A percentile compares a stretch with the other conserved stretches of the same genome.
Conservation (phyloP, 495 filamentous ascomycete species). For the Penicillium daleae region DNA sequence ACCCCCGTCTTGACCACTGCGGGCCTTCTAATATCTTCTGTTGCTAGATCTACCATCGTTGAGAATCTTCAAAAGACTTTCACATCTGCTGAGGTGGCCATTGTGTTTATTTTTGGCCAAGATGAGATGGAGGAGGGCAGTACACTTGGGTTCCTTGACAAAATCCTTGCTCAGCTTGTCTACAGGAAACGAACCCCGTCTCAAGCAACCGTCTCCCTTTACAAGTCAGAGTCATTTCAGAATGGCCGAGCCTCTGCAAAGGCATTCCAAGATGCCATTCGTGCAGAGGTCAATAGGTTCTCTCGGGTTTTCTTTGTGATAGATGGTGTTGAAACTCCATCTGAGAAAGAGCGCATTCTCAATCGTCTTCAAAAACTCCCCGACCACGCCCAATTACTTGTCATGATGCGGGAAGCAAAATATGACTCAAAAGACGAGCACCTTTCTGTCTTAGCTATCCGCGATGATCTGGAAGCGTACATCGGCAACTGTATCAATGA, state of each 20-base stretch:
- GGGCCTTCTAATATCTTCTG: background rate
- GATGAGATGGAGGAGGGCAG: constrained; percentile 28
- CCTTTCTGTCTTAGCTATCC: constrained; percentile 18
- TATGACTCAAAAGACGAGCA: constrained; percentile 13
- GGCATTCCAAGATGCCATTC: constrained; percentile 39
- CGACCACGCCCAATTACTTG: constrained; percentile 37
- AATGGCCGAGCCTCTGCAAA: constrained; percentile 33
- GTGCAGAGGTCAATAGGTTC: constrained; percentile 39
- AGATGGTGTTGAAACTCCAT: constrained; percentile 36
- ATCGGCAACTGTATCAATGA: constrained; percentile 18
- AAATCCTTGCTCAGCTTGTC: constrained; percentile 40
- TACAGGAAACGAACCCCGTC: constrained; percentile 34
- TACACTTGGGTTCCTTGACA: constrained; percentile 29
- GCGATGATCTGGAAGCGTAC: constrained; percentile 30
- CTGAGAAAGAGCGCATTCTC: constrained; percentile 39
- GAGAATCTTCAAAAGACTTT: constrained; percentile 37
- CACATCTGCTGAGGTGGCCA: constrained; percentile 39
- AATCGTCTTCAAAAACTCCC: constrained; percentile 42
- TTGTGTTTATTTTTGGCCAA: constrained; percentile 38
- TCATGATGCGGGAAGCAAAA: constrained; percentile 35
- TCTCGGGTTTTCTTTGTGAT: constrained; percentile 38
- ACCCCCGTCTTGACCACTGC: background rate
- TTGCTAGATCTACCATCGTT: constrained; percentile 31
- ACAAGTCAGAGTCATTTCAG: constrained; percentile 27
- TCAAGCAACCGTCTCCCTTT: constrained; percentile 25